A percentile compares a stretch with the other conserved stretches of the same genome.
These are phyloP conservation scores for Microbotryomycetes sp. DNA, from an alignment of 1,284 basidiomycete genomes.

Conservation along the genomic window DNA sequence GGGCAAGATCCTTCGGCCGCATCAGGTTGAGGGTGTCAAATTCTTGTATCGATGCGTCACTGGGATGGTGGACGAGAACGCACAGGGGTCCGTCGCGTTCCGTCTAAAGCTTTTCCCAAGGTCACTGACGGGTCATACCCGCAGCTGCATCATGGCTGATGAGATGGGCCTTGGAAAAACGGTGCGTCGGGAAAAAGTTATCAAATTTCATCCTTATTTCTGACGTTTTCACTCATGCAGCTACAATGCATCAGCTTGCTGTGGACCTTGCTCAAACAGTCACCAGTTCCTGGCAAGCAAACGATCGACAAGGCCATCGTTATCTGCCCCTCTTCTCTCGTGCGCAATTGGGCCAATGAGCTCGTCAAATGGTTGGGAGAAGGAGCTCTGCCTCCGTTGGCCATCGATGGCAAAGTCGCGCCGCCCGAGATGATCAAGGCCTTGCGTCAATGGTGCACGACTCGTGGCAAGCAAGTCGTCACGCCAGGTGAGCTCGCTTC, in stretches of 20 bases:
- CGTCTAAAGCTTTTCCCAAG: background rate
- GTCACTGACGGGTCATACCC: background rate
- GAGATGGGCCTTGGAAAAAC: slow-evolving; percentile 79
- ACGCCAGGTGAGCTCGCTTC: slow-evolving; percentile 63
- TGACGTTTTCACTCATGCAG: background rate
- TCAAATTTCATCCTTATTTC: background rate
- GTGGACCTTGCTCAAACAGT: slow-evolving; percentile 97
- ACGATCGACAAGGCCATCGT: slow-evolving; percentile 98
- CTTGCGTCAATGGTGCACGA: slow-evolving; percentile 79
- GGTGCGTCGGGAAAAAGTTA: slow-evolving; percentile 44
- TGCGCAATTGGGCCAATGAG: slow-evolving; percentile 99
- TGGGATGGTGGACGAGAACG: slow-evolving; percentile 82
- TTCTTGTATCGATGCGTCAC: slow-evolving; percentile 94
- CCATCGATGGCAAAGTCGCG: slow-evolving; percentile 82
- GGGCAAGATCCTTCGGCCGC: slow-evolving; percentile 80
- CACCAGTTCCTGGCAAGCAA: slow-evolving; percentile 72
- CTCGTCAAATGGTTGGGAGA: slow-evolving; percentile 90
- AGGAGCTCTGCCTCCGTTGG: slow-evolving; percentile 68
- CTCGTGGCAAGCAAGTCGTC: slow-evolving; percentile 74
- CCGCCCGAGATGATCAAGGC: slow-evolving; percentile 69
- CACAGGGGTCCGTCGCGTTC: slow-evolving; percentile 56
- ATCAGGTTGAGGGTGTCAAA: slow-evolving; percentile 98
- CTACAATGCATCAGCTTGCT: slow-evolving; percentile 93
- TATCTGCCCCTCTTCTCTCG: slow-evolving; percentile 91
- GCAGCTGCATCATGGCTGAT: slow-evolving; percentile 89